These are phyloP conservation scores for Lodderomyces oxycetoniae DNA, from an alignment of 1,139 yeast species.

Conservation along the genomic window DNA sequence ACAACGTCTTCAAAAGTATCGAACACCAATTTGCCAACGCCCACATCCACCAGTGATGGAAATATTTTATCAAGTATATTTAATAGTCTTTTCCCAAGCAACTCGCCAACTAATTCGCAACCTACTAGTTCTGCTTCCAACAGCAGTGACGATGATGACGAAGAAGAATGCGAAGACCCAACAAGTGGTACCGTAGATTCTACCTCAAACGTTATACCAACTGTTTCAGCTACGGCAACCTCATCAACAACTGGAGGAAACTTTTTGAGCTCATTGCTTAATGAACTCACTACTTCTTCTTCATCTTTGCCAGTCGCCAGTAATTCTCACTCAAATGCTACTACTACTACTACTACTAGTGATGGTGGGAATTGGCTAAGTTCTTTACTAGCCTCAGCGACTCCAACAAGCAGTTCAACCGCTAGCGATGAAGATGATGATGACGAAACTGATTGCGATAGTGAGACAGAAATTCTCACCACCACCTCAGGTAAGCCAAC, in stretches of 20 bases:
- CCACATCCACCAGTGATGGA: slow-evolving; percentile 5
- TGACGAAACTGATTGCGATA: slow-evolving; percentile 13
- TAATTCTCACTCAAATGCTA: slow-evolving; percentile 1
- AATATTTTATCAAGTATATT: slow-evolving; percentile 1
- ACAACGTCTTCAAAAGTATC: neutral
- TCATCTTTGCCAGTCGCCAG: too few relatives aligned
- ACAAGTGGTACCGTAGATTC: slow-evolving; percentile 10
- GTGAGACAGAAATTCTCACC: too few relatives aligned
- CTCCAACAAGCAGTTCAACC: slow-evolving; percentile 5
- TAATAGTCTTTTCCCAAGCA: slow-evolving; percentile 2
- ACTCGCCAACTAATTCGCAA: slow-evolving; percentile 3
- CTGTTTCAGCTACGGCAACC: slow-evolving; percentile 6
- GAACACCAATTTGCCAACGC: slow-evolving; percentile 1
- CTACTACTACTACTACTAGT: neutral
- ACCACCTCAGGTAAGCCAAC: slow-evolving; percentile 2
- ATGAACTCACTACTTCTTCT: slow-evolving; percentile 2
- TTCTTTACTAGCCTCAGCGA: slow-evolving; percentile 5
- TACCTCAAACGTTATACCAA: slow-evolving; percentile 7
- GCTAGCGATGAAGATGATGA: slow-evolving; percentile 15
- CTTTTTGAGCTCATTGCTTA: slow-evolving; percentile 3
- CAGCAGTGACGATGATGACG: slow-evolving; percentile 10
- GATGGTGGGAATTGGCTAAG: slow-evolving; percentile 2
- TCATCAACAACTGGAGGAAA: slow-evolving; percentile 2
- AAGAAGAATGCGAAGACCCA: slow-evolving; percentile 11
- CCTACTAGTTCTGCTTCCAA: slow-evolving; percentile 1